Evolutionary conservation across 1,284 basidiomycete species (phyloP).

Genomic region (Trichosporon sp.): DNA sequence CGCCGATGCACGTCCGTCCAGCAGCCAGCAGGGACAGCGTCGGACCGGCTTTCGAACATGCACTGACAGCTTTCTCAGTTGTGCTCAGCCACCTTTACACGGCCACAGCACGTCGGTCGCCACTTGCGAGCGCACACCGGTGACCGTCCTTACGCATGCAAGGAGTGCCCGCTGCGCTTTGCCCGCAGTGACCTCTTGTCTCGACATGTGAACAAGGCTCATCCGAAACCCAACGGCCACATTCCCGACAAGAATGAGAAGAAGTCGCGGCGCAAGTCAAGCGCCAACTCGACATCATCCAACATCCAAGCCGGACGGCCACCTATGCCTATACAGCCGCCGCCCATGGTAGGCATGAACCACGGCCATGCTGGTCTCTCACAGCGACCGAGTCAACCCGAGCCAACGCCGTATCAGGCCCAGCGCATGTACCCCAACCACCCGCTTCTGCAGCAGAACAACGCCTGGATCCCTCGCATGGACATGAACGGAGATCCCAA

Average conservation of each 20-base stretch:
- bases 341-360: background rate
- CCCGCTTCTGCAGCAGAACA: slow-evolving; percentile 28
- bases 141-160: slow-evolving; percentile 83
- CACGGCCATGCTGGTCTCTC: background rate
- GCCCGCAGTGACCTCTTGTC: slow-evolving; percentile 81
- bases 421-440: slow-evolving; percentile 43
- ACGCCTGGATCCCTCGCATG: background rate
- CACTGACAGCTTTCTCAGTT: slow-evolving; percentile 42
- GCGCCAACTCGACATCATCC: slow-evolving; percentile 4
- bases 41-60: background rate
- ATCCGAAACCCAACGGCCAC: slow-evolving; percentile 58
- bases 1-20: background rate
- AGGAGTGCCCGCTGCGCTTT: slow-evolving; percentile 81
- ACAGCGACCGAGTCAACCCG: slow-evolving; percentile 5
- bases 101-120: slow-evolving; percentile 81
- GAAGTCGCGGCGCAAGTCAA: slow-evolving; percentile 34
- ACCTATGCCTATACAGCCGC: background rate
- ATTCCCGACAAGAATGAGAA: slow-evolving; percentile 30
- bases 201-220: slow-evolving; percentile 82
- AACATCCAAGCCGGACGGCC: background rate
- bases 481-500: background rate
- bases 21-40: too few species aligned
- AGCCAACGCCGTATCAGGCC: slow-evolving; percentile 27
- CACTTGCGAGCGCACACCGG: slow-evolving; percentile 91
- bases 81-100: slow-evolving; percentile 78